Percentiles rank a stretch among this genome's conserved stretches.
Conservation (phyloP, 2,329 filamentous ascomycete species). For the Fusarium heterosporum region DNA sequence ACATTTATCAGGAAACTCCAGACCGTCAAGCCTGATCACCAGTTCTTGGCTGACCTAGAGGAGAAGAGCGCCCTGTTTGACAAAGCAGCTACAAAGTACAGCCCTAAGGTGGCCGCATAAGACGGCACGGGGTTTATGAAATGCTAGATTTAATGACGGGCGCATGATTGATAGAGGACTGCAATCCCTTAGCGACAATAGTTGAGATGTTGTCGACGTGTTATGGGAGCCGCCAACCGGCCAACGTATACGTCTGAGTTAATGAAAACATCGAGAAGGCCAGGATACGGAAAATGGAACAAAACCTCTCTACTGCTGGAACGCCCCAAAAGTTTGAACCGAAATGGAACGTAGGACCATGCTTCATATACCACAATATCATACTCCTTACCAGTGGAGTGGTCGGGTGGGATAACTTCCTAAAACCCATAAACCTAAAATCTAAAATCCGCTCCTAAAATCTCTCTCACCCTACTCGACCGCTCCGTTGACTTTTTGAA, state of each 20-base stretch:
- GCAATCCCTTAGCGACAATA: slow-evolving; percentile 38
- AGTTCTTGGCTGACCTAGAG: slow-evolving; percentile 77
- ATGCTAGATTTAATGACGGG: slow-evolving; percentile 50
- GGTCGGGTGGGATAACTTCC: neutral
- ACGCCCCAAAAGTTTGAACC: neutral
- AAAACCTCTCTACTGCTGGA: neutral
- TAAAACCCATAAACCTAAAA: neutral
- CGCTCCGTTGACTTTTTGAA: neutral
- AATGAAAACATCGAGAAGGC: neutral
- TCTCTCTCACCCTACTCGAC: neutral
- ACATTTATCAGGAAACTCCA: slow-evolving; percentile 62
- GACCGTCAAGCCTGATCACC: slow-evolving; percentile 73
- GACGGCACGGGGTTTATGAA: slow-evolving; percentile 30
- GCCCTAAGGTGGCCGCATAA: slow-evolving; percentile 77
- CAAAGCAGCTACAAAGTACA: slow-evolving; percentile 86
- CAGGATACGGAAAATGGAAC: slow-evolving; percentile 19
- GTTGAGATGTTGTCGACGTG: slow-evolving; percentile 35
- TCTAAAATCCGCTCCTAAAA: neutral
- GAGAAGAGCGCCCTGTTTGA: slow-evolving; percentile 93
- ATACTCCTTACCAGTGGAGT: neutral
- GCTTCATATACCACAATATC: neutral
- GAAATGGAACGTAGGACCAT: neutral
- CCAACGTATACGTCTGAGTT: neutral
- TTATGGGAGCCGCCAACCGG: slow-evolving; percentile 1
- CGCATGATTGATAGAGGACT: slow-evolving; percentile 46